Evolutionary conservation across 176 grass and related monocot genomes (phyloP), one percentile per base, ranked within the genome.

Genomic region (Dendrocalamus sinicus): DNA sequence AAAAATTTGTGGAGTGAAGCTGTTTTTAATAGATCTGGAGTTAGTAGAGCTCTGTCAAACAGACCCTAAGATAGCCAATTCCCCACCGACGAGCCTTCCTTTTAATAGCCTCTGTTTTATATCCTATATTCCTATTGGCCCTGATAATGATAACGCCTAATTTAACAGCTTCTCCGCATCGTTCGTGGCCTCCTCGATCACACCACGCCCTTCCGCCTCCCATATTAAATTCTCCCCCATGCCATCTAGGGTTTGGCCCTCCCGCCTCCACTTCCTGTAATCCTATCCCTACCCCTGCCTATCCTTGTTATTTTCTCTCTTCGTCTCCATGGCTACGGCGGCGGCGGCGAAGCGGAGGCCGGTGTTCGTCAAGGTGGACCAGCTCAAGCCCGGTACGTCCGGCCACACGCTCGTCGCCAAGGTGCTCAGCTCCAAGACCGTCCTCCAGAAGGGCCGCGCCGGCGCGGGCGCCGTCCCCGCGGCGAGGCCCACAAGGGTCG

Each of bases 341-440:
- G 80, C 86, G 50, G 81, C 85, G 66, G 87, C 37, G 54, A 97
- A 93, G 87, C 75, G 91, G 78, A 97, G 94, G 77, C 91, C 91
- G 55, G 92, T 94, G 22, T 94, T 94, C 75, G 55, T 84, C 15
- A 97, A 97, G 75, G 94, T 97, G 65, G 94, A 97, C 64, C 79
- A 86, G 82, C 91, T 97, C 32, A 97, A 86, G 77, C 94, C 94
- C 9, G 94, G 87, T 23, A 88, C 91, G 24, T 61, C 40, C 12
- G 94, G 94, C 40, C 94, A 97, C 85, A 94, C 91, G 46, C 94
- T 97, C 70, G 75, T 82, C 22, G 89, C 89, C 40, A 94, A 92
- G 88, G 94, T 97, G 23, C 55, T 97, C 70, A 86, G 83, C 62
- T 79, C 94, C 75, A 92, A 88, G 63, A 88, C 89, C 16, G 91